Evolutionary conservation across 164 flowering plant genomes (phyloP).

Genomic region (Tetrastigma voinierianum): DNA sequence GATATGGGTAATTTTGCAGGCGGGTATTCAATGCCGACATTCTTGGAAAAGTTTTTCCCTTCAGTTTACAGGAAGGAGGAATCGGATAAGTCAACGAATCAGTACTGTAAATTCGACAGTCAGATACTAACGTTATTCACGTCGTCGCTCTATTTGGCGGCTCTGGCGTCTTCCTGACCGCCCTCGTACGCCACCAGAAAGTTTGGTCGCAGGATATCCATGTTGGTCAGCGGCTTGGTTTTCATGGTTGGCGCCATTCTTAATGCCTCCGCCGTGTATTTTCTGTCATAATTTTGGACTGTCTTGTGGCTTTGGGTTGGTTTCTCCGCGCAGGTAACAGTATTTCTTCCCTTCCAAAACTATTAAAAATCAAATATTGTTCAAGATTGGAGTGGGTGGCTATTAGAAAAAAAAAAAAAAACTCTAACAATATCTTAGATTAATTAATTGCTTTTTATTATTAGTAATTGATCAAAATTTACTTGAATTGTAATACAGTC

Average conservation of each 20-base stretch:
- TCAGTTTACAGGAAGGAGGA: constrained; percentile 11
- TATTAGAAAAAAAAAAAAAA: no score
- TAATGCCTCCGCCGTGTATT: constrained; percentile 11
- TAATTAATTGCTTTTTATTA: no score
- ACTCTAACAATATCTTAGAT: no score
- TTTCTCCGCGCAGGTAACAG: constrained; percentile 18
- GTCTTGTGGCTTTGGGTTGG: constrained; percentile 22
- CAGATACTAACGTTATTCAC: constrained; percentile 21
- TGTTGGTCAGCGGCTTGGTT: constrained; percentile 10
- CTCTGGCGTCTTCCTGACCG: constrained; percentile 12
- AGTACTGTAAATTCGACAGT: constrained; percentile 20
- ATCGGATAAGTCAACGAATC: constrained; percentile 8
- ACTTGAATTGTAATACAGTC: constrained; percentile 6
- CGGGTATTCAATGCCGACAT: constrained; percentile 19
- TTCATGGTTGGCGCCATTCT: constrained; percentile 15
- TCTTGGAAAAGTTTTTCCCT: constrained; percentile 19
- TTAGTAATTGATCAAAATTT: not conserved
- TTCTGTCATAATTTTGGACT: constrained; percentile 18
- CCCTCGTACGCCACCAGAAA: constrained; percentile 10
- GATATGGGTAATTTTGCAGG: constrained; percentile 2
- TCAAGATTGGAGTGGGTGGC: no score
- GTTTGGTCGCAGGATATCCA: constrained; percentile 11
- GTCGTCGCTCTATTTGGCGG: constrained; percentile 21
- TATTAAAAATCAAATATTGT: no score
- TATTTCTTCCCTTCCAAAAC: no score